Percentiles rank a stretch among this genome's conserved stretches.
phyloP scores from a whole-genome alignment of 345 rosid species.

The Chamaenerion angustifolium region DNA sequence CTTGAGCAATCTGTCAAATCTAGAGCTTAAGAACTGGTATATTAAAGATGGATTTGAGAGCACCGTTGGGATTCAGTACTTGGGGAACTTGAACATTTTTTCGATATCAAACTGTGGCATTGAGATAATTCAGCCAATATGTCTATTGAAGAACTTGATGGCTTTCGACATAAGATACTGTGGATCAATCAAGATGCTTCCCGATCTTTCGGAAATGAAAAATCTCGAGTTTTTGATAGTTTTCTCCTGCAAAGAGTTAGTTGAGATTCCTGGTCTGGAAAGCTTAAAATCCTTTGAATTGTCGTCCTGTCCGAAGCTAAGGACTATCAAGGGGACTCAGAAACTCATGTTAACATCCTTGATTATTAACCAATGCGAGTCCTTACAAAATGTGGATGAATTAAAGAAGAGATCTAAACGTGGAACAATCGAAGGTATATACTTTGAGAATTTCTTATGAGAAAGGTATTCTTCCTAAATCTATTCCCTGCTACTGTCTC shows the following conservation, averaged over 20 bases:
- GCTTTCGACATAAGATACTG: neutral
- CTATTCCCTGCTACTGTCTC: no score
- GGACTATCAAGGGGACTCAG: neutral
- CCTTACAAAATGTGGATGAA: neutral
- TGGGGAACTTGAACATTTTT: no score
- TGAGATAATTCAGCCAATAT: neutral
- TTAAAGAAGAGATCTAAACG: slow-evolving; percentile 1
- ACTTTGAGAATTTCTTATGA: no score
- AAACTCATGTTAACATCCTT: neutral
- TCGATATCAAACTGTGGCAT: neutral
- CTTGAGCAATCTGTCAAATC: neutral
- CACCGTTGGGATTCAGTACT: neutral
- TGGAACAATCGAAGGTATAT: no score
- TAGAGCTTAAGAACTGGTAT: neutral
- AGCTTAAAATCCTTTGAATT: neutral
- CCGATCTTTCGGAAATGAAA: neutral
- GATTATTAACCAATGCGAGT: neutral
- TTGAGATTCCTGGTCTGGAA: neutral
- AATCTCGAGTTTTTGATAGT: neutral
- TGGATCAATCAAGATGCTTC: neutral
- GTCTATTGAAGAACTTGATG: neutral
- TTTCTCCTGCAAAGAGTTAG: neutral
- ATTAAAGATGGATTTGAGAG: neutral
- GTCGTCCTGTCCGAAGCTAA: neutral
- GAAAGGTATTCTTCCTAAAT: no score